Evolutionary conservation across 208 protist genomes (phyloP), one percentile per base, ranked within the genome.

Genomic region (Balamuthia mandrillaris): DNA sequence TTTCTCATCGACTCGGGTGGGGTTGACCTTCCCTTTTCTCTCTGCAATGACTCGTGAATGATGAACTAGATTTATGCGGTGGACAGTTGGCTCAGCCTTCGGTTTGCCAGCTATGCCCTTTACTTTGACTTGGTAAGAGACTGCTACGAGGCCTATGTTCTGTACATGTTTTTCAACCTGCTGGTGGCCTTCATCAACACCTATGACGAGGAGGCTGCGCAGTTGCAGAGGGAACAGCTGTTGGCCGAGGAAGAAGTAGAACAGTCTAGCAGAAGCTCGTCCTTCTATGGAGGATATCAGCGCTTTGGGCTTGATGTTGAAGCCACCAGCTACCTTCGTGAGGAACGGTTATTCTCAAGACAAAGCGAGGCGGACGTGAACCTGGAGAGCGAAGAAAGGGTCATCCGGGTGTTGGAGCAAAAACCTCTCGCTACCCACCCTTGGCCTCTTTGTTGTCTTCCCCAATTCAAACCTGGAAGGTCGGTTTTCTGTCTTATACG

Each of bases 161-260:
- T 97, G 74, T 97, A 97, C 89, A 92, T 94, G 87, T 97, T 97
- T 87, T 96, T 97, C 86, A 92, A 94, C 75, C 90, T 97, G n/a
- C 96, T 97, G 93, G 93, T 97, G 39, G 95, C 94, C 33, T 93
- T 82, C 39, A 82, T 82, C 27, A 82, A 82, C 74, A 82, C 74
- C 51, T 82, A 82, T 52, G 49, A 82, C 21, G 58, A 66, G 51
- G 74, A 96, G 24, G n/a, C n/a, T n/a, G n/a, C n/a, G n/a, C n/a
- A n/a, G n/a, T n/a, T n/a, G n/a, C n/a, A n/a, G n/a, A n/a, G n/a
- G n/a, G n/a, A n/a, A n/a, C n/a, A n/a, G n/a, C n/a, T n/a, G n/a
- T n/a, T n/a, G n/a, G n/a, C n/a, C n/a, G n/a, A n/a, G n/a, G n/a
- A n/a, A n/a, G n/a, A n/a, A n/a, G n/a, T n/a, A n/a, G n/a, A n/a